Evolutionary conservation across 805 yeast species (phyloP), one percentile per base, ranked within the genome.

Genomic region (Pichia insulana): DNA sequence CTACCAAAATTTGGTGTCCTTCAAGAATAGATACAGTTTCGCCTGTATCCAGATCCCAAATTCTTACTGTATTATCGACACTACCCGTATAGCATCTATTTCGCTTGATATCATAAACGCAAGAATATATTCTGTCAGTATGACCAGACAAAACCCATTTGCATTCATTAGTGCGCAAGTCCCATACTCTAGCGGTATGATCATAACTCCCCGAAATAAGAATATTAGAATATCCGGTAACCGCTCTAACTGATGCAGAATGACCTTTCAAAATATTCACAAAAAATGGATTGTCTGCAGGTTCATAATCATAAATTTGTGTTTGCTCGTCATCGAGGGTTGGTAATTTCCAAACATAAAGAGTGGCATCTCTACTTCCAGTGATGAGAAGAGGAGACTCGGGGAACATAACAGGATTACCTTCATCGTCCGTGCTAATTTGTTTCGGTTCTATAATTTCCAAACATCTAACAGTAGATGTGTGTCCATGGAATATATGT

Each of bases 131-230:
- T 49, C 83, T 74, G 52, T 88, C 92, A 8, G 78, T 74, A 62
- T 92, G 98, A 2, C 96, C 97, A 2, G 76, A 66, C 17, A 90
- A 69, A 10, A 82, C 78, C 62, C 77, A 80, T 40, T 75, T 73
- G 58, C 96, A 87, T 41, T 71, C 71, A 38, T 84, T 85, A 6
- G 82, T 77, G 27, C 76, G 71, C 47, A 89, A 68, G 53, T 86
- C 92, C 98, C 98, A 90, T 2, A 90, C 95, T 46, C 97, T 73
- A 6, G 89, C 85, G 1, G 85, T 83, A 40, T 82, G 73, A 62
- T 90, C 98, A 59, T 90, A 90, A 5, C 95, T 83, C 0, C 97
- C 97, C 26, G 92, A 82, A 2, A 90, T 80, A 17, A 90, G 74
- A 11, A 81, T 74, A 55, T 85, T 83, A 1, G 90, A 96, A 59